Base-by-base conservation (phyloP, 2,329 filamentous ascomycete genomes). In the Knufia fluminis region DNA sequence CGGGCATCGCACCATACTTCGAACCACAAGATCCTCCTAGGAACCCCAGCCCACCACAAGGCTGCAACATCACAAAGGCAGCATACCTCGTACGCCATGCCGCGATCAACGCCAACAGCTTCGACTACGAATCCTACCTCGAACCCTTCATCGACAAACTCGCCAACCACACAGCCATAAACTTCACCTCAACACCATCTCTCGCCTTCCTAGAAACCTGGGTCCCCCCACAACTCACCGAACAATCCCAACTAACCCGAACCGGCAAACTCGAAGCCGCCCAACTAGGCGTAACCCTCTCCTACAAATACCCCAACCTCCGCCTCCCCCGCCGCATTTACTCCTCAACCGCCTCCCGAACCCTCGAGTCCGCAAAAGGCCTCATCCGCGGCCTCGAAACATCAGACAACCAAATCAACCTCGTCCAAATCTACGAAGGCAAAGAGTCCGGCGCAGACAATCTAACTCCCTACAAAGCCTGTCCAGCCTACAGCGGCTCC, bases 381-480 rank as follows among this genome's bases (percentile, higher is more conserved):
- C 72, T 84, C 14, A 77, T 80, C 22, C 70, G 74, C 2, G 79
- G 78, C 0, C 66, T 80, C 8, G 74, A 79, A 54, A 64, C 66
- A 3, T 71, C 72, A 39, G 75, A 73, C 55, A 71, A 75, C 52
- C 67, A 68, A 45, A 80, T 80, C 52, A 66, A 75, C 41, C 68
- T 80, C 6, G 71, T 79, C 39, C 68, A 69, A 55, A 67, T 83
- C 46, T 73, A 73, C 53, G 79, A 83, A 61, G 73, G 72, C 17
- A 60, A 76, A 50, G 68, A 79, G 52, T 67, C 73, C 2, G 80
- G 79, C 16, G 80, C 80, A 7, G 70, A 83, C 59, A 73, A 70
- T 41, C 63, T 83, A 55, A 84, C 81, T 1, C 79, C 80, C 0
- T 83, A 85, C 64, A 76, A 78, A 60, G 73, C 73, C 33, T 85